Conservation (phyloP, 164 flowering plant genomes). For the Malania oleifera region DNA sequence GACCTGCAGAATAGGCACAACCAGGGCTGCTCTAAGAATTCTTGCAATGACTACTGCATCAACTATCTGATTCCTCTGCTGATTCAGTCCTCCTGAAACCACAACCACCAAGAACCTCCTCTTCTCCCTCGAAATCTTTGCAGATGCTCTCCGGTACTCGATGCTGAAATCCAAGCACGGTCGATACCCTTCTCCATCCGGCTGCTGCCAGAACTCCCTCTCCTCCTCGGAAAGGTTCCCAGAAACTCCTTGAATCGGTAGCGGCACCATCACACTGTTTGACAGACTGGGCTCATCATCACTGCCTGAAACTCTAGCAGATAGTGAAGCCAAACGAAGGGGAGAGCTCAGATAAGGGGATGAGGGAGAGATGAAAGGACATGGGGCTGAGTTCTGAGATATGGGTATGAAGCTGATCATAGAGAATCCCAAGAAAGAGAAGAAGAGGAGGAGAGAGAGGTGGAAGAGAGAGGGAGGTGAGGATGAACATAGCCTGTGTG, state of each 20-base stretch:
- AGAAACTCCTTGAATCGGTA: conserved; percentile 26
- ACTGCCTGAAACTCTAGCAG: background rate
- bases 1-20: conserved; percentile 52
- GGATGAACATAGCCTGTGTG: conserved; percentile 13
- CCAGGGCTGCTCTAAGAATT: conserved; percentile 54
- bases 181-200: conserved; percentile 38
- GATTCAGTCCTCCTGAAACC: conserved; percentile 57
- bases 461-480: conserved; percentile 15
- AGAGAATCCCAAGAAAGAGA: conserved; percentile 29
- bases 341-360: conserved; percentile 10
- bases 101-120: conserved; percentile 54
- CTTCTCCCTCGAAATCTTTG: conserved; percentile 35
- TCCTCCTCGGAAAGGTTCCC: conserved; percentile 34
- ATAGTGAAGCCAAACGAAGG: conserved; percentile 17
- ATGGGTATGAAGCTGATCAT: conserved; percentile 15
- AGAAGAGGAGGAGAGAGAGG: conserved; percentile 20
- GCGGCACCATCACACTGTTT: conserved; percentile 26
- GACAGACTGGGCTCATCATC: conserved; percentile 22
- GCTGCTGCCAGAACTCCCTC: conserved; percentile 60
- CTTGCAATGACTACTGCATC: conserved; percentile 67
- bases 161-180: conserved; percentile 53
- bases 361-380: conserved; percentile 16
- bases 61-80: conserved; percentile 61
- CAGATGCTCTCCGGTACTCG: conserved; percentile 39
- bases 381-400: conserved; percentile 13